Conservation (phyloP, 2,329 filamentous ascomycete genomes). For the Scedosporium boydii region DNA sequence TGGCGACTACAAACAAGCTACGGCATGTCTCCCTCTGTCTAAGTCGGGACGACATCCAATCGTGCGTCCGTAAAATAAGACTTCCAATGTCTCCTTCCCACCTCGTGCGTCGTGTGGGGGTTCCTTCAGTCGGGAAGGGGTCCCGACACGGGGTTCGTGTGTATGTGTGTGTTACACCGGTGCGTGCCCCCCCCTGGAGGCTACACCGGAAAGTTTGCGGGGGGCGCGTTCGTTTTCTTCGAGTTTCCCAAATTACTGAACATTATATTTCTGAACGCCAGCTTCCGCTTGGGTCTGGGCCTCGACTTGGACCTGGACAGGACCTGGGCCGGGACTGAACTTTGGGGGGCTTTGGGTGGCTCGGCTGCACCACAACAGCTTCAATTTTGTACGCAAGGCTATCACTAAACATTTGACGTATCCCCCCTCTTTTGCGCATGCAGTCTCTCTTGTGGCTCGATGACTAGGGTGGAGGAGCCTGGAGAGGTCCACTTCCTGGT, state of each 20-base stretch:
- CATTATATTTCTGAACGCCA: not conserved
- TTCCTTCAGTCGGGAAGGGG: not conserved
- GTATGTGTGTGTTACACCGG: not conserved
- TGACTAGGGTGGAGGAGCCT: too few relatives aligned
- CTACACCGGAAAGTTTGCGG: not conserved
- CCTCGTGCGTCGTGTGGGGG: not conserved
- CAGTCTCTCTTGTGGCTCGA: not conserved
- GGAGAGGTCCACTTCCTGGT: too few relatives aligned
- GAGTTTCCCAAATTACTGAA: not conserved
- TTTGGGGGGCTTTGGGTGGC: too few relatives aligned
- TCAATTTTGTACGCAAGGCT: not conserved
- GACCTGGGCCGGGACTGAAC: too few relatives aligned
- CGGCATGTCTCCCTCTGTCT: too few relatives aligned
- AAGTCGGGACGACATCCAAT: too few relatives aligned
- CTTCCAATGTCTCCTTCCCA: too few relatives aligned
- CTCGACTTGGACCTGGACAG: too few relatives aligned
- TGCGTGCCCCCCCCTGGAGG: not conserved
- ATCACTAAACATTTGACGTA: not conserved
- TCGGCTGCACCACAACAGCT: too few relatives aligned
- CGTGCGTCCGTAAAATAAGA: too few relatives aligned
- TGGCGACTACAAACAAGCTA: too few relatives aligned
- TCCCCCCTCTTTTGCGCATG: not conserved
- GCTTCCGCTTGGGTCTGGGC: too few relatives aligned
- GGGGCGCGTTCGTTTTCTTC: not conserved
- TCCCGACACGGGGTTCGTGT: not conserved